phyloP scores from a whole-genome alignment of 2,329 filamentous ascomycete genomes.

The Annulohypoxylon truncatum region DNA sequence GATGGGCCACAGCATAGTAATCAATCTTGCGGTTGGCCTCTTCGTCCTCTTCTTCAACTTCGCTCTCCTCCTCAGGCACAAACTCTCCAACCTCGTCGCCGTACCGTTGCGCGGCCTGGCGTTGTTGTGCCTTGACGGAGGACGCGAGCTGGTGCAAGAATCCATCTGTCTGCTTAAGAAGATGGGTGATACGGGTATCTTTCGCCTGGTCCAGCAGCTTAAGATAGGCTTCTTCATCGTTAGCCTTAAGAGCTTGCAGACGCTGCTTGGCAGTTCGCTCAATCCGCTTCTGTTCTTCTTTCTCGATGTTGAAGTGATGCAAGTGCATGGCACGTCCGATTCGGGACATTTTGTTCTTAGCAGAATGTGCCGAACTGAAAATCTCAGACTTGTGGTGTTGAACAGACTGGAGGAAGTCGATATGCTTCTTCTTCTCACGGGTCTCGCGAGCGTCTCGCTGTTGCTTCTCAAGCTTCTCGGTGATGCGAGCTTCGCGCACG shows the following conservation, averaged over 20 bases:
- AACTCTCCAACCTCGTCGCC: slow-evolving; percentile 68
- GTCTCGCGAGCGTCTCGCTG: slow-evolving; percentile 95
- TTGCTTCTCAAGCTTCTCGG: slow-evolving; percentile 98
- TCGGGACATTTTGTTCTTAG: slow-evolving; percentile 83
- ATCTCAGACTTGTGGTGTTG: slow-evolving; percentile 85
- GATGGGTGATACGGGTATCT: slow-evolving; percentile 97
- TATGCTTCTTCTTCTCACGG: slow-evolving; percentile 97
- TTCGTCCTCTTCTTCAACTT: slow-evolving; percentile 75
- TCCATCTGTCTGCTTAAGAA: slow-evolving; percentile 95
- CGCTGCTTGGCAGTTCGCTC: slow-evolving; percentile 98
- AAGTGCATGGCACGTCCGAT: slow-evolving; percentile 88
- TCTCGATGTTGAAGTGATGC: slow-evolving; percentile 96
- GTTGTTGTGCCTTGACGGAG: slow-evolving; percentile 94
- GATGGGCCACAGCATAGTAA: slow-evolving; percentile 98
- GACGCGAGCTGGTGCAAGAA: slow-evolving; percentile 96
- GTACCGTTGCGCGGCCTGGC: slow-evolving; percentile 82
- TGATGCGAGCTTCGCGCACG: slow-evolving; percentile 93
- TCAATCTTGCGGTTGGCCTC: slow-evolving; percentile 85
- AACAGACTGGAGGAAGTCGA: slow-evolving; percentile 89
- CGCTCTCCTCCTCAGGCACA: slow-evolving; percentile 72
- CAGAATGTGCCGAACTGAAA: slow-evolving; percentile 71
- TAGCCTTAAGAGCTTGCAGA: slow-evolving; percentile 97
- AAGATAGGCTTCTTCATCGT: slow-evolving; percentile 99
- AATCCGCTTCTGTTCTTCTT: slow-evolving; percentile 98
- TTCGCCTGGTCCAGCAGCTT: slow-evolving; percentile 98